Evolutionary conservation across 2,329 filamentous ascomycete species (phyloP).

Genomic region (Aspergillus sp.): DNA sequence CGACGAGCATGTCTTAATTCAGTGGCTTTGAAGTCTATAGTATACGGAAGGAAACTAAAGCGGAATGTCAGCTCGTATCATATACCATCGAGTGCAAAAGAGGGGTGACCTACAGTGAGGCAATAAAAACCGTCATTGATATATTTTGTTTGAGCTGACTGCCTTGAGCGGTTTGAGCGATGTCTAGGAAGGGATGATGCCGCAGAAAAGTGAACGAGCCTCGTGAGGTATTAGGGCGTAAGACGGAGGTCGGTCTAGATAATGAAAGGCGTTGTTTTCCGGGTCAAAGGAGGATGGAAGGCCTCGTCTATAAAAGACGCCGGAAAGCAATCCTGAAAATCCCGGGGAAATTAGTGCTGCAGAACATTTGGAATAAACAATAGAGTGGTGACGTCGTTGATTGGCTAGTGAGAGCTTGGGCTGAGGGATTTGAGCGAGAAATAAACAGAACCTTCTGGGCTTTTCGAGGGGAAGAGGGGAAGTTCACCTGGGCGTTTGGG

Average conservation of each 20-base stretch:
- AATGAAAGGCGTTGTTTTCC: background rate
- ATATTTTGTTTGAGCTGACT: background rate
- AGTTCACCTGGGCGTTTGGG: background rate
- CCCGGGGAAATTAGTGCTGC: slow-evolving; percentile 9
- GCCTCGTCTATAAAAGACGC: background rate
- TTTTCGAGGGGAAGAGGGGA: slow-evolving; percentile 3
- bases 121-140: slow-evolving; percentile 30
- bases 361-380: slow-evolving; percentile 6
- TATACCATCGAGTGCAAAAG: background rate
- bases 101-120: slow-evolving; percentile 25
- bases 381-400: slow-evolving; percentile 8
- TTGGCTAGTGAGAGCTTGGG: slow-evolving; percentile 9
- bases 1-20: slow-evolving; percentile 15
- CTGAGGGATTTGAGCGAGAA: slow-evolving; percentile 4
- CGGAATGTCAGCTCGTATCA: slow-evolving; percentile 1
- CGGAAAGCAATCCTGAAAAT: slow-evolving; percentile 6
- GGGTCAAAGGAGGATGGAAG: background rate
- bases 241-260: background rate
- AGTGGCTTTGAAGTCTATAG: slow-evolving; percentile 28
- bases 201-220: background rate
- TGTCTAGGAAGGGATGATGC: slow-evolving; percentile 1
- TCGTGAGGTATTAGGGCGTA: background rate
- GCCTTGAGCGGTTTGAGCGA: background rate
- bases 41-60: slow-evolving; percentile 32
- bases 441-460: slow-evolving; percentile 13